These are phyloP conservation scores for Acacia acuminata DNA, from an alignment of 306 rosid species.

Conservation along the genomic window DNA sequence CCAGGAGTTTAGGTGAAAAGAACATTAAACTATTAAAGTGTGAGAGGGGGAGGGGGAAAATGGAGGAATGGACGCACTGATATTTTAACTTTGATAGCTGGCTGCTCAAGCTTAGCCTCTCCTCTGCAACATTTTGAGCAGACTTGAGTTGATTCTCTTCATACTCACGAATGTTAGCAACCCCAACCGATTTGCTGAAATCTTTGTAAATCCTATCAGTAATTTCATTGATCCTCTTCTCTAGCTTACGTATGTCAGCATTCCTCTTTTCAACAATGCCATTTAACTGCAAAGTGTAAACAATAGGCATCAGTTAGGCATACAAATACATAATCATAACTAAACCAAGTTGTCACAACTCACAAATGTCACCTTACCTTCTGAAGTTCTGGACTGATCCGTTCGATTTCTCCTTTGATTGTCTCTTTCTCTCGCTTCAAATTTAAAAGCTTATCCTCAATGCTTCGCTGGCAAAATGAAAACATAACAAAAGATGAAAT, in stretches of 20 bases:
- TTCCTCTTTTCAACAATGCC: conserved; percentile 65
- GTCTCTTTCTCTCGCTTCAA: conserved; percentile 66
- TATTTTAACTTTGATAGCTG: conserved; percentile 91
- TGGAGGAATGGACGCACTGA: conserved; percentile 61
- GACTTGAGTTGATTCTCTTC: conserved; percentile 91
- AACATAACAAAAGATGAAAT: conserved; percentile 1
- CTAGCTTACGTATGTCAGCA: conserved; percentile 65
- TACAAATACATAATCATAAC: conserved; percentile 18
- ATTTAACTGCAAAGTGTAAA: conserved; percentile 55
- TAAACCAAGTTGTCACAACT: conserved; percentile 27
- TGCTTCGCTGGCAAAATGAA: conserved; percentile 66
- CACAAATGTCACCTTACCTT: conserved; percentile 79
- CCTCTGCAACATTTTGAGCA: conserved; percentile 89
- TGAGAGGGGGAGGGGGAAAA: not conserved
- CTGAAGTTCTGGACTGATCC: conserved; percentile 74
- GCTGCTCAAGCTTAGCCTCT: conserved; percentile 86
- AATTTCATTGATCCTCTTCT: conserved; percentile 88
- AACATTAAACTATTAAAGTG: not conserved
- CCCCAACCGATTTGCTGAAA: conserved; percentile 93
- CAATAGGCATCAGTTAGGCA: conserved; percentile 22
- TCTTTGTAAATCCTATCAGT: conserved; percentile 80
- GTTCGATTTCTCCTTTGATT: conserved; percentile 75
- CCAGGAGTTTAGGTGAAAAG: conserved; percentile 5
- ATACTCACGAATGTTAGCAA: conserved; percentile 95
- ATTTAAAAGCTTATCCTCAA: conserved; percentile 79